Base-by-base conservation (phyloP, 768 basidiomycete genomes). In the Hygrophoropsis aurantiaca region DNA sequence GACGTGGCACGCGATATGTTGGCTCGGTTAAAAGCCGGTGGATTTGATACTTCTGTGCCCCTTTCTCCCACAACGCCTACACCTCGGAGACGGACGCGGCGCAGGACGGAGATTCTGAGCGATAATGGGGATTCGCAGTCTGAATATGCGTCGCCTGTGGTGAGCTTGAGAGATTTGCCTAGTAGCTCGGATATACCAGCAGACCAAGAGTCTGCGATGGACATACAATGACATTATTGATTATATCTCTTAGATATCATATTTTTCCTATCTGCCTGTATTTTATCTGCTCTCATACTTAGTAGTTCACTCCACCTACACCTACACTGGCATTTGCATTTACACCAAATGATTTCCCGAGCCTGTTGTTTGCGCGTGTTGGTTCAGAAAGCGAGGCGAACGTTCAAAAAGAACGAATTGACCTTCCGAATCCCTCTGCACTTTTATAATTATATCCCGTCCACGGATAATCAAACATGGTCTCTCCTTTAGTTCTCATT, bases 1-100 rank as follows among this genome's bases (percentile, higher is more conserved):
- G 77, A 82, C 49, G 69, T 80, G 40, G 90, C 90, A 4, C 79
- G 78, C 43, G 81, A 85, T 54, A 87, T 93, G 85, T 63, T 92
- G 44, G 85, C 85, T 6, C 78, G 75, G 32, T 74, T 92, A 23
- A 76, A 91, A 62, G 79, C 84, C 5, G 79, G 84, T 52, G 88
- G 85, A 0, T 88, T 88, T 61, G 70, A 54, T 20, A 56, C 63
- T 1, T 47, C 74, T 46, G 62, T 65, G 11, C 72, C 81, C 10
- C 65, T 72, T 15, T 75, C 82, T 8, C 78, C 81, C n/a, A 72
- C 75, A 15, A 5, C 43, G 5, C 57, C 68, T 25, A 52, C 69
- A 21, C 51, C 58, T 33, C 61, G 62, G 52, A 56, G 68, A 35
- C 58, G 58, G 30, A 5, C 50, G 20, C 60, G 69, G 44, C 55